Evolutionary conservation across 805 yeast species (phyloP).

Genomic region (Lipomyces sp.): DNA sequence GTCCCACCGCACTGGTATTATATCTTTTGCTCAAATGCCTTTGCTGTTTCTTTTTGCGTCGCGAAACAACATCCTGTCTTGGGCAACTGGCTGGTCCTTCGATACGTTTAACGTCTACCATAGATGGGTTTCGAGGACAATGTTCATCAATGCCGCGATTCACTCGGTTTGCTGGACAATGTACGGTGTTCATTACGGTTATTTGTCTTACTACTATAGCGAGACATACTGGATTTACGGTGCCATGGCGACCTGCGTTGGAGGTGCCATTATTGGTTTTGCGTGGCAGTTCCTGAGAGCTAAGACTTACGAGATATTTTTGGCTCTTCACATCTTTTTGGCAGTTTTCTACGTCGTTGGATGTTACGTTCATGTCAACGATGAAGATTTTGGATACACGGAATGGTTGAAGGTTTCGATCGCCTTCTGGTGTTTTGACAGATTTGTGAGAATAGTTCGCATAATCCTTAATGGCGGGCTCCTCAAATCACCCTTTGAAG

Average conservation of each 20-base stretch:
- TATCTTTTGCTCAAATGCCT: constrained; percentile 44
- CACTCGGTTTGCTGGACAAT: constrained; percentile 60
- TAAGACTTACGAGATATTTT: constrained; percentile 55
- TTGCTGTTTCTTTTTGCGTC: constrained; percentile 62
- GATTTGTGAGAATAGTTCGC: constrained; percentile 55
- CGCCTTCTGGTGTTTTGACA: constrained; percentile 69
- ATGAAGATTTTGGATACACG: constrained; percentile 46
- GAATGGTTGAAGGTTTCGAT: constrained; percentile 53
- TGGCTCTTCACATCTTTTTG: constrained; percentile 53
- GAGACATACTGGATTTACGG: constrained; percentile 36
- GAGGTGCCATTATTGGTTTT: constrained; percentile 47
- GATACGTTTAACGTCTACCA: constrained; percentile 61
- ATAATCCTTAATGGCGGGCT: constrained; percentile 36
- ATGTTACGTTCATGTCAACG: constrained; percentile 53
- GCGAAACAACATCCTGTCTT: constrained; percentile 64
- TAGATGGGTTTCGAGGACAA: constrained; percentile 57
- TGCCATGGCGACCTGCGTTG: constrained; percentile 39
- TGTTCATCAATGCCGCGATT: constrained; percentile 48
- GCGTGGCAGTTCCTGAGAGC: constrained; percentile 52
- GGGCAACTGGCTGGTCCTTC: constrained; percentile 60
- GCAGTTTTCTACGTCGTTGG: constrained; percentile 53
- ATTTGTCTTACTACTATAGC: constrained; percentile 11
- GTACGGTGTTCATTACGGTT: constrained; percentile 14
- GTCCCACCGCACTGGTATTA: constrained; percentile 31
- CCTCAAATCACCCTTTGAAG: neutral